Percentiles rank a stretch among this genome's conserved stretches.
Conservation (phyloP, 2,329 filamentous ascomycete genomes). For the Colletotrichum sp. region DNA sequence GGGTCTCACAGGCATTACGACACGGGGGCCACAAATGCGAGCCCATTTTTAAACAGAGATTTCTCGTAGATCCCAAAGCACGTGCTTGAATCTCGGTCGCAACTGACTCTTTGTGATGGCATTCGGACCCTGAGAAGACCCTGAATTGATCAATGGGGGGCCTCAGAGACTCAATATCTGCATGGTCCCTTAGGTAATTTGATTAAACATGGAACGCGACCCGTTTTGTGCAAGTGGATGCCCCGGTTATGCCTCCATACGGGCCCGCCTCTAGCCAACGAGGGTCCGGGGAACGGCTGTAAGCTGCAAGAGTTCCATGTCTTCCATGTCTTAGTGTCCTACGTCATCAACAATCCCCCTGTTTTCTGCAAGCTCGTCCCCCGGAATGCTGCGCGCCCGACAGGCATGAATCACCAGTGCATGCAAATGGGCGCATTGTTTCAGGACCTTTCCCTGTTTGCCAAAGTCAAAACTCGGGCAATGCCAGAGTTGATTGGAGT, state of each 20-base stretch:
- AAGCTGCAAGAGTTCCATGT: background rate
- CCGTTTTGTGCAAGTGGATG: background rate
- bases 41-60: background rate
- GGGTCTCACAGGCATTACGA: background rate
- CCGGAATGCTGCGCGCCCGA: background rate
- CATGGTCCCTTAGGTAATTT: background rate
- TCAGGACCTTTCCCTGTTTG: slow-evolving; percentile 1
- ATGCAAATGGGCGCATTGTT: background rate
- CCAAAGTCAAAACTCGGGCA: background rate
- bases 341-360: background rate
- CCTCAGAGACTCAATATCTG: background rate
- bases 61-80: background rate
- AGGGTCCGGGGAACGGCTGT: background rate
- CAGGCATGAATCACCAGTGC: background rate
- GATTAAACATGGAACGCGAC: slow-evolving; percentile 1
- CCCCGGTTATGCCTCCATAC: slow-evolving; percentile 1
- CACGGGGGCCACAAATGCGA: background rate
- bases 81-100: background rate
- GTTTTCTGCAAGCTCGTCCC: background rate
- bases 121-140: slow-evolving; percentile 2
- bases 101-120: background rate
- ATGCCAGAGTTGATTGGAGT: slow-evolving; percentile 12
- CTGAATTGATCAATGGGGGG: background rate
- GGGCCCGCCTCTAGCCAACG: background rate
- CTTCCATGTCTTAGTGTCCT: background rate